phyloP scores from a whole-genome alignment of 2,329 filamentous ascomycete genomes.

The Byssochlamys sp. region DNA sequence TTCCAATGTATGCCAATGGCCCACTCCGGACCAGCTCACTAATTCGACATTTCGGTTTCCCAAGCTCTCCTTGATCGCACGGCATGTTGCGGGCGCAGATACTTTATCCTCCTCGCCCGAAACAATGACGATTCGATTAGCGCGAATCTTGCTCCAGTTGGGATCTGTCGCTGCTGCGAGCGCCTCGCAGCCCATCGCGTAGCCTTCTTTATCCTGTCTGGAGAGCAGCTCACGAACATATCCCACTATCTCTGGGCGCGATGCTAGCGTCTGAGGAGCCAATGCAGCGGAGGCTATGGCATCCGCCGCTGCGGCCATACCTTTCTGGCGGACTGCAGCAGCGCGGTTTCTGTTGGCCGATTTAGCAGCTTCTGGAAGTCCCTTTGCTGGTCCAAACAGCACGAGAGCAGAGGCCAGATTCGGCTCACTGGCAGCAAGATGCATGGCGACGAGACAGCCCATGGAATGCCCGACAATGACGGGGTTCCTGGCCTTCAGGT shows the following conservation, averaged over 20 bases:
- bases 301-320: neutral
- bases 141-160: neutral
- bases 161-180: neutral
- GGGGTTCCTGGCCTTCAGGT: neutral
- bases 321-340: neutral
- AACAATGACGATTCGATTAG: neutral
- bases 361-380: neutral
- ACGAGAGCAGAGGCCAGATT: neutral
- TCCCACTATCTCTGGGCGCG: neutral
- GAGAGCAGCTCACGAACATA: neutral
- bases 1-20: neutral
- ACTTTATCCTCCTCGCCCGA: neutral
- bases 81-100: neutral
- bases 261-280: neutral
- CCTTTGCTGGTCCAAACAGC: neutral
- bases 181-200: neutral
- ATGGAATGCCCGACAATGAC: neutral
- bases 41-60: neutral
- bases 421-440: neutral
- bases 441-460: neutral
- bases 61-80: neutral
- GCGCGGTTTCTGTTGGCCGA: neutral
- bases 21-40: neutral
- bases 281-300: neutral
- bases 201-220: neutral